Conservation (phyloP, 2,329 filamentous ascomycete species). For the Paramyrothecium roridum region DNA sequence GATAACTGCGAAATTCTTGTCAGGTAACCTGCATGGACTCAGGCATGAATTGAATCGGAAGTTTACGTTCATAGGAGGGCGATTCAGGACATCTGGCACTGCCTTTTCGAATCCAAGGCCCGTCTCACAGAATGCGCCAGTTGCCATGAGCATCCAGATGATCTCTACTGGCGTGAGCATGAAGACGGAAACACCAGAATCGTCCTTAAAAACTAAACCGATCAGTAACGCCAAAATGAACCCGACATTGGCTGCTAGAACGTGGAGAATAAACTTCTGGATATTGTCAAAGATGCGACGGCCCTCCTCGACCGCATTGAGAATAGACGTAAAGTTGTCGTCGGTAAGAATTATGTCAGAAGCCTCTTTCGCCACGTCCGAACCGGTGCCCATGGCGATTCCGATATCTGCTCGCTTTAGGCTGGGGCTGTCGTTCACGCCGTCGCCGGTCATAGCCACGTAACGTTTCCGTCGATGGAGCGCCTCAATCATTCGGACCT, state of each 20-base stretch:
- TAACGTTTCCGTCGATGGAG: constrained; percentile 39
- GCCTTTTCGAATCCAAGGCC: constrained; percentile 69
- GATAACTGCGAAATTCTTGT: constrained; percentile 21
- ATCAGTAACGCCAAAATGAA: constrained; percentile 65
- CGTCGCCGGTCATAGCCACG: constrained; percentile 63
- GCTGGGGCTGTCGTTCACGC: constrained; percentile 62
- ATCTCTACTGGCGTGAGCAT: constrained; percentile 69
- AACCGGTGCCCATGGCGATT: constrained; percentile 64
- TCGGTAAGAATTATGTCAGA: constrained; percentile 64
- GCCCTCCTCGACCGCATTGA: constrained; percentile 60
- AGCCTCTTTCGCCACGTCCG: constrained; percentile 65
- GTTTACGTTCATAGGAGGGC: constrained; percentile 13
- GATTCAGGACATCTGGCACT: constrained; percentile 55
- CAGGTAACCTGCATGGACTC: not conserved
- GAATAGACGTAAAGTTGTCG: constrained; percentile 64
- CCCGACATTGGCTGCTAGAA: constrained; percentile 64
- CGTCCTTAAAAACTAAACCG: constrained; percentile 69
- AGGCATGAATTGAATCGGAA: too few species aligned
- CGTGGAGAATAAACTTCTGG: constrained; percentile 63
- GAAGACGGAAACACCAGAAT: constrained; percentile 60
- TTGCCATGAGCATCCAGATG: constrained; percentile 73
- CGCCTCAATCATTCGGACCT: not conserved
- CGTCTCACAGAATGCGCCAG: constrained; percentile 68
- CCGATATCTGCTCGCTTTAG: constrained; percentile 63
- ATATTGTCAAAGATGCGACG: constrained; percentile 62